Evolutionary conservation across 1,284 basidiomycete genomes (phyloP), one percentile per base, ranked within the genome.

Genomic region (Sanguinoderma infundibulare): DNA sequence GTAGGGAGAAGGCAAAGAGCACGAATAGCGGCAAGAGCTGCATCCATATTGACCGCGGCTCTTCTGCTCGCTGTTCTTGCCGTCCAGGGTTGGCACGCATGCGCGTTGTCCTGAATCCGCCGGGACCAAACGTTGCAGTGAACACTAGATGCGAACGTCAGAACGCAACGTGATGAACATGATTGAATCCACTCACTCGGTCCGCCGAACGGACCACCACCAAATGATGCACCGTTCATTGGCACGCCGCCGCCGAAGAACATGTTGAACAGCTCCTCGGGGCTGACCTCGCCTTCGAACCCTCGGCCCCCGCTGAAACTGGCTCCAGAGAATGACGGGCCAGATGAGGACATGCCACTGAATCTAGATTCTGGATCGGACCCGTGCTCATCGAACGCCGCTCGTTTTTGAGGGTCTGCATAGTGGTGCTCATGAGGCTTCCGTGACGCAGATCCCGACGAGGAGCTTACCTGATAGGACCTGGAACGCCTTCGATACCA

Each of bases 401-500:
- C 87, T 62, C 97, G 90, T 75, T 98, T 96, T 78, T 98, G 91
- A 44, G 91, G 79, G 77, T 98, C 97, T 67, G 51, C 38, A 39
- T 20, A 53, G 40, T 39, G 36, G 57, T 20, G 26, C 35, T 46
- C 57, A 57, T 20, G 38, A 53, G 49, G n/a, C 5, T 12, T 12
- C 52, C 55, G 56, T 24, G 34, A 20, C 50, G 46, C 20, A 32
- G 34, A 53, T 51, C 34, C 9, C 4, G 22, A n/a, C 14, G 20
- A 20, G 22, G 17, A 40, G 68, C 77, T 53, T 70, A 87, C 90
- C 89, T 70, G 95, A 98, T 20, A 98, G 81, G 5, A 98, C 90
- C 74, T 96, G 95, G 77, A 98, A 98, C 6, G 96, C 96, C 78
- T 98, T 99, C 0, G 96, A 98, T 14, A 99, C 96, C 87, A 97